Percentiles rank a stretch among this genome's conserved stretches.
phyloP scores from a whole-genome alignment of 2,329 filamentous ascomycete species.

The Xylariaceae sp. region DNA sequence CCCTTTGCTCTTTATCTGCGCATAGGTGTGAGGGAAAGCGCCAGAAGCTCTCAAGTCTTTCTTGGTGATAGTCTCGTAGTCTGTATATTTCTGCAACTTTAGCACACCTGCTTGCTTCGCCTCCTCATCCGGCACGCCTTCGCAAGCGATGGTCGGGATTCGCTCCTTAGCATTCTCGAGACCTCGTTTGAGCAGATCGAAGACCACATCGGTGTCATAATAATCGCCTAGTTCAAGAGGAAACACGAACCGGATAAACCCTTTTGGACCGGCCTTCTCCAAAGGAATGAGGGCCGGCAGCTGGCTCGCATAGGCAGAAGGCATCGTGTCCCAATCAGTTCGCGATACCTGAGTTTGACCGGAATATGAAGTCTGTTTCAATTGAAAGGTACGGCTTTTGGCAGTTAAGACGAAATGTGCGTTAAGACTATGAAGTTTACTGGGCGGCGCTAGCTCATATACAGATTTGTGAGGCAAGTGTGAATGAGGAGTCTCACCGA shows the following conservation, averaged over 20 bases:
- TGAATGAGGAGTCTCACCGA: no score
- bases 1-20: slow-evolving; percentile 24
- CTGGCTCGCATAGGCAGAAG: slow-evolving; percentile 15
- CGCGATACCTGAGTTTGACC: neutral
- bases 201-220: slow-evolving; percentile 28
- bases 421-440: no score
- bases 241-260: slow-evolving; percentile 33
- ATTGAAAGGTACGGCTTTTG: no score
- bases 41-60: slow-evolving; percentile 25
- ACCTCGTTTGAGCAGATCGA: slow-evolving; percentile 26
- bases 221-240: slow-evolving; percentile 30
- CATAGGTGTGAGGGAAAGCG: slow-evolving; percentile 23
- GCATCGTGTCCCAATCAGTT: slow-evolving; percentile 13
- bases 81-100: slow-evolving; percentile 27
- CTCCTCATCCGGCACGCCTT: slow-evolving; percentile 29
- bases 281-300: slow-evolving; percentile 24
- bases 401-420: no score
- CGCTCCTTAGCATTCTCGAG: slow-evolving; percentile 28
- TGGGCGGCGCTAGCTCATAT: no score
- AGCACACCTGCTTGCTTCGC: slow-evolving; percentile 30
- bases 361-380: no score
- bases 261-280: slow-evolving; percentile 34
- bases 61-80: slow-evolving; percentile 23
- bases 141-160: slow-evolving; percentile 30
- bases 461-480: no score